Base-by-base conservation (phyloP, 306 rosid species). In the Alnus rubra region DNA sequence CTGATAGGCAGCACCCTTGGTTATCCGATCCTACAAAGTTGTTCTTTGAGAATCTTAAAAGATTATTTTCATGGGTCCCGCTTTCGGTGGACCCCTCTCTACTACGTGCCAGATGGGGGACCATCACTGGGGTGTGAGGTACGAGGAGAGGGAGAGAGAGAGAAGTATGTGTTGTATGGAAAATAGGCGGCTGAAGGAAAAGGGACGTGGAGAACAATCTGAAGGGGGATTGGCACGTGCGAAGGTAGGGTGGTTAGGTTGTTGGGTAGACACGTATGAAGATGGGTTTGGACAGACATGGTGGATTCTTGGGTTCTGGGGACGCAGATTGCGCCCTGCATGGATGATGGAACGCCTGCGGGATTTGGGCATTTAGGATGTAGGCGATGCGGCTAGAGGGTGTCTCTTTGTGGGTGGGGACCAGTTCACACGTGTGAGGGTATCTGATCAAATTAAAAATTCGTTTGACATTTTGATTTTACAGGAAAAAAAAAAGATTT, bases 301-400 rank as follows among this genome's bases (percentile, higher is more conserved):
- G 85, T 81, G 94, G 92, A 81, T 83, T 78, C 80, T 85, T 2
- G 73, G 82, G 65, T 48, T 81, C 85, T 79, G 82, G 31, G 71
- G 71, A 73, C 28, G 84, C 78, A 86, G 88, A 90, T 84, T 77
- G 81, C 81, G 86, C 78, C 81, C 70, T 76, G 74, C 80, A 50
- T 81, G 76, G 82, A 33, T 1, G 2, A 33, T 1, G 2, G 2
- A 82, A 82, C 72, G 79, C 82, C 82, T 73, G 80, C 67, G 71
- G 80, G 53, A 51, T 30, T 55, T 73, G 5, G 65, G 64, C 63
- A 2, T 60, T 37, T 54, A 48, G 28, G 50, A 16, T 19, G 51
- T n/a, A 3, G 35, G 33, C n/a, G 18, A 19, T 71, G n/a, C 48
- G 51, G 4, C n/a, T 10, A 58, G 7, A 8, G 6, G 48, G 65